Percentiles rank a stretch among this genome's conserved stretches.
phyloP scores from a whole-genome alignment of 805 yeast species.

The Hanseniaspora lachancei region DNA sequence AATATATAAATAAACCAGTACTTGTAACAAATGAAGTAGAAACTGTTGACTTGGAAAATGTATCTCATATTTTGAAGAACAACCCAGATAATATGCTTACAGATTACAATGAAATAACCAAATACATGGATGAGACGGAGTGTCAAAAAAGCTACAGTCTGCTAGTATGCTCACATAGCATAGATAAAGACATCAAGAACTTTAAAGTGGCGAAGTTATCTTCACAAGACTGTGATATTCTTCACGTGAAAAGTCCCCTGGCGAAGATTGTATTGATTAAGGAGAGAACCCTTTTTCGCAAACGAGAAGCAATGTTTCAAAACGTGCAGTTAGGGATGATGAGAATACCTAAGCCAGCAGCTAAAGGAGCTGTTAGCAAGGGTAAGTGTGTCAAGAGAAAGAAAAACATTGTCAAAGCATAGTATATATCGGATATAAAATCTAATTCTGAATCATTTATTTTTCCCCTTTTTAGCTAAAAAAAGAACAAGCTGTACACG shows the following conservation, averaged over 20 bases:
- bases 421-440: not conserved
- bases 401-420: not conserved
- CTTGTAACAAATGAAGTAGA: not conserved
- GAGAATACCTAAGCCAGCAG: not conserved
- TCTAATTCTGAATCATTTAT: not conserved
- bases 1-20: not conserved
- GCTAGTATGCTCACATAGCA: not conserved
- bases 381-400: slow-evolving; percentile 10
- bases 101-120: not conserved
- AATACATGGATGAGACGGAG: not conserved
- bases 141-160: not conserved
- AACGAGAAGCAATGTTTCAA: not conserved
- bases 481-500: not conserved
- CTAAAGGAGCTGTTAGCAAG: not conserved
- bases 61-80: not conserved
- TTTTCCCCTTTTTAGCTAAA: not conserved
- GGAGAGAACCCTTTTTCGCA: not conserved
- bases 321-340: not conserved
- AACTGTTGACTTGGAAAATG: not conserved
- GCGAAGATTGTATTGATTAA: not conserved
- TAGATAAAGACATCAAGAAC: not conserved
- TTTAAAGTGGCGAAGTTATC: not conserved
- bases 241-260: not conserved
- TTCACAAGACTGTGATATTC: not conserved
- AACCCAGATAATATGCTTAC: not conserved